Conservation (phyloP, 371 early-diverging fungal species). For the Mucor plumbeus region DNA sequence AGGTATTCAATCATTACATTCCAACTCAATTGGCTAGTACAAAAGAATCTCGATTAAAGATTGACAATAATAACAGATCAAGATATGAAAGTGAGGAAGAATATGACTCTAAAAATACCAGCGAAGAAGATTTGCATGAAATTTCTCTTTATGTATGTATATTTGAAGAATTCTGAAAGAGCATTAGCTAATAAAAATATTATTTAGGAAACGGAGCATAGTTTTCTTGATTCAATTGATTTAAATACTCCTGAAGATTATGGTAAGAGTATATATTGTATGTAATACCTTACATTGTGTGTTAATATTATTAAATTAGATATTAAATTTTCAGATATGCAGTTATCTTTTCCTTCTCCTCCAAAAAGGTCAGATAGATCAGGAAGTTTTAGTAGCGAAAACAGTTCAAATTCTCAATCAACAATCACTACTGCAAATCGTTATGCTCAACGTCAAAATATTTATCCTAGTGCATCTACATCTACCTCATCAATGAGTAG, state of each 20-base stretch:
- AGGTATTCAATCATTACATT: slow-evolving; percentile 7
- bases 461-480: slow-evolving; percentile 24
- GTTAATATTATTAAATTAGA: background rate
- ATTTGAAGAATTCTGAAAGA: too few species aligned
- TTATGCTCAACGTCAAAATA: background rate
- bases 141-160: slow-evolving; percentile 5
- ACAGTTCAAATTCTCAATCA: slow-evolving; percentile 23
- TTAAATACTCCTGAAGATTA: slow-evolving; percentile 8
- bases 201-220: slow-evolving; percentile 14
- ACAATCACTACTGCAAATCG: slow-evolving; percentile 13
- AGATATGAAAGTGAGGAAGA: slow-evolving; percentile 9
- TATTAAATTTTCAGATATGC: background rate
- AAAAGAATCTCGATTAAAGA: background rate
- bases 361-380: slow-evolving; percentile 17
- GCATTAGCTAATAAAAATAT: background rate
- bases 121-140: slow-evolving; percentile 6
- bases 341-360: slow-evolving; percentile 3
- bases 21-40: background rate
- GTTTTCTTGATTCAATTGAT: slow-evolving; percentile 10
- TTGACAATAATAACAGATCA: slow-evolving; percentile 17
- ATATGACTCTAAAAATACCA: slow-evolving; percentile 11
- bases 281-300: background rate
- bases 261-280: background rate
- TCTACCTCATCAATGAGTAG: slow-evolving; percentile 29
- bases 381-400: slow-evolving; percentile 30